phyloP scores from a whole-genome alignment of 345 rosid genomes.

The Firmiana major region DNA sequence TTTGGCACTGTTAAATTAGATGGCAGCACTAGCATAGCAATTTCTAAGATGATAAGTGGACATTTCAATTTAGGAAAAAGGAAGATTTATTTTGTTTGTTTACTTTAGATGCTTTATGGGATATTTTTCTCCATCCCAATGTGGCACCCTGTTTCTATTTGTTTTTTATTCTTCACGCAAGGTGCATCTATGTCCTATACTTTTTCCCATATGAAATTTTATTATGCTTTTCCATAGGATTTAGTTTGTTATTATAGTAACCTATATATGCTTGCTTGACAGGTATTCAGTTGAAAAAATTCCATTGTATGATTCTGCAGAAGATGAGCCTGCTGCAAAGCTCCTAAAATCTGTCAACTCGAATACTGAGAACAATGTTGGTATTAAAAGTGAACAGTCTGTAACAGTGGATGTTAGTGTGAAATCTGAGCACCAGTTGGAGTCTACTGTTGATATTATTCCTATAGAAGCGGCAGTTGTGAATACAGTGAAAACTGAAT shows the following conservation, averaged over 20 bases:
- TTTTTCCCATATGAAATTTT: not conserved
- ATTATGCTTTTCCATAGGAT: not conserved
- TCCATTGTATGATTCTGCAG: slow-evolving; percentile 90
- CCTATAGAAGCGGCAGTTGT: slow-evolving; percentile 37
- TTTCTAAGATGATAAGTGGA: not conserved
- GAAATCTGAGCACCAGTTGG: slow-evolving; percentile 34
- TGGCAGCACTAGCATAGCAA: not conserved
- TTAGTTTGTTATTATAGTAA: slow-evolving; percentile 9
- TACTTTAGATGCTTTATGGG: not conserved
- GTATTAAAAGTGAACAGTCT: slow-evolving; percentile 28
- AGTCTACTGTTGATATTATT: slow-evolving; percentile 38
- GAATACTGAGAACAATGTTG: slow-evolving; percentile 24
- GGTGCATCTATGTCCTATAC: not conserved
- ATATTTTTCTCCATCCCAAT: not conserved
- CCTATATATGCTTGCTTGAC: slow-evolving; percentile 12
- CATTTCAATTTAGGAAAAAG: not conserved
- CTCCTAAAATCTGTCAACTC: slow-evolving; percentile 37
- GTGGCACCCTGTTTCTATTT: not conserved
- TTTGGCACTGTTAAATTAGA: not conserved
- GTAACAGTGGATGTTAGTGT: slow-evolving; percentile 16
- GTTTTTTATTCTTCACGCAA: not conserved
- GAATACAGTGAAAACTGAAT: slow-evolving; percentile 43
- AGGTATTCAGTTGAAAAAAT: slow-evolving; percentile 91
- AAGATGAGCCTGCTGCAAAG: slow-evolving; percentile 78
- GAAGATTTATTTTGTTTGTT: not conserved